A percentile compares a stretch with the other conserved stretches of the same genome.
Conservation (phyloP, 306 rosid species). For the Medicago lupulina region DNA sequence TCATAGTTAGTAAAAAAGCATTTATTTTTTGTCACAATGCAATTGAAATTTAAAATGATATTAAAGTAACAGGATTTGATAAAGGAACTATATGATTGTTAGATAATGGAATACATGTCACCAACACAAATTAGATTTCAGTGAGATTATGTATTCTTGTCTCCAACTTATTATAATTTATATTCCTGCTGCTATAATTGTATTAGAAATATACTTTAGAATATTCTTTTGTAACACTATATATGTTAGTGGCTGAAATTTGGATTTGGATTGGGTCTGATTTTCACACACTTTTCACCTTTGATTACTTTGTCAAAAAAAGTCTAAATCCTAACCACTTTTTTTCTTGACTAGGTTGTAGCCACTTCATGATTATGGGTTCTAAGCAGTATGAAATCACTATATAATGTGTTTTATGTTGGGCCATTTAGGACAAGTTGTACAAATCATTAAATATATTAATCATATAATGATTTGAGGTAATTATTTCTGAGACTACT, state of each 20-base stretch:
- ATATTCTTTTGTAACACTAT: background rate
- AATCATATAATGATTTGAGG: too few species aligned
- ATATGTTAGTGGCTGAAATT: background rate
- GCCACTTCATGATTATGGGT: too few species aligned
- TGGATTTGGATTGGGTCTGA: too few species aligned
- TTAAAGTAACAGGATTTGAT: background rate
- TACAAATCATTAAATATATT: too few species aligned
- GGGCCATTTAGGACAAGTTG: too few species aligned
- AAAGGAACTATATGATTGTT: background rate
- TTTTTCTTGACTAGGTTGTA: too few species aligned
- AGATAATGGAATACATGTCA: background rate
- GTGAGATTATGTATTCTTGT: background rate
- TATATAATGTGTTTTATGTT: too few species aligned
- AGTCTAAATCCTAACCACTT: too few species aligned
- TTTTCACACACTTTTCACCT: too few species aligned
- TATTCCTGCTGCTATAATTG: background rate
- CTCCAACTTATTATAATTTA: background rate
- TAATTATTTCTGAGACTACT: too few species aligned
- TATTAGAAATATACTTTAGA: background rate
- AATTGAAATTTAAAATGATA: background rate
- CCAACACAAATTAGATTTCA: background rate
- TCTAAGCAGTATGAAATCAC: too few species aligned
- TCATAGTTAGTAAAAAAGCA: background rate
- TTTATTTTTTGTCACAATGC: background rate
- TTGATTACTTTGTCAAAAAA: too few species aligned